phyloP scores from a whole-genome alignment of 306 rosid genomes.

The Mimosa bimucronata region DNA sequence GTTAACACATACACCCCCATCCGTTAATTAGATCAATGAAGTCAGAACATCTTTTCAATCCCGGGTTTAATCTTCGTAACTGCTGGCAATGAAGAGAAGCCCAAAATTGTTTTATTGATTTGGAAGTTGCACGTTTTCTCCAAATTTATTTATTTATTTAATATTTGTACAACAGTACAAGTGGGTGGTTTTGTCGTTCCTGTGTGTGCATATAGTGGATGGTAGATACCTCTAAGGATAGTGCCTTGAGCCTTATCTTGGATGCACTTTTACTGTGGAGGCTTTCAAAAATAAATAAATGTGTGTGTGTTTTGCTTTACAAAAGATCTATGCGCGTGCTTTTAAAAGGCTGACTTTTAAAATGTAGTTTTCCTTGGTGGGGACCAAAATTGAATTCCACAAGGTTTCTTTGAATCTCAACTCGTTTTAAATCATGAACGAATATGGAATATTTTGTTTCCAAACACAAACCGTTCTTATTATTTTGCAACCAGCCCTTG shows the following conservation, averaged over 20 bases:
- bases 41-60: not conserved
- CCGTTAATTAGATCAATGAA: conserved; percentile 15
- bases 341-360: conserved; percentile 11
- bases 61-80: conserved; percentile 21
- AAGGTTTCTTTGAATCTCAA: not conserved
- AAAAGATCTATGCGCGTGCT: conserved; percentile 37
- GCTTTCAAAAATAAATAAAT: conserved; percentile 11
- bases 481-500: not conserved
- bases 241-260: conserved; percentile 45
- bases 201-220: not conserved
- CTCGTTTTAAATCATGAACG: not conserved
- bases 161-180: conserved; percentile 11
- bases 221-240: conserved; percentile 43
- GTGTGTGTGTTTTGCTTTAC: conserved; percentile 33
- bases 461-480: not conserved
- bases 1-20: too few relatives aligned
- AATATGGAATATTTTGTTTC: not conserved
- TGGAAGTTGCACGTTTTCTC: conserved; percentile 35
- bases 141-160: too few relatives aligned
- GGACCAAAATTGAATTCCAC: not conserved
- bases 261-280: conserved; percentile 22
- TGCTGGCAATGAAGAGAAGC: conserved; percentile 6
- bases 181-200: conserved; percentile 40
- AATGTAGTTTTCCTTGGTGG: not conserved
- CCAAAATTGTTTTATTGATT: conserved; percentile 28